Base-by-base conservation (phyloP, 78 protist species). In the Kipferlia bialata region DNA sequence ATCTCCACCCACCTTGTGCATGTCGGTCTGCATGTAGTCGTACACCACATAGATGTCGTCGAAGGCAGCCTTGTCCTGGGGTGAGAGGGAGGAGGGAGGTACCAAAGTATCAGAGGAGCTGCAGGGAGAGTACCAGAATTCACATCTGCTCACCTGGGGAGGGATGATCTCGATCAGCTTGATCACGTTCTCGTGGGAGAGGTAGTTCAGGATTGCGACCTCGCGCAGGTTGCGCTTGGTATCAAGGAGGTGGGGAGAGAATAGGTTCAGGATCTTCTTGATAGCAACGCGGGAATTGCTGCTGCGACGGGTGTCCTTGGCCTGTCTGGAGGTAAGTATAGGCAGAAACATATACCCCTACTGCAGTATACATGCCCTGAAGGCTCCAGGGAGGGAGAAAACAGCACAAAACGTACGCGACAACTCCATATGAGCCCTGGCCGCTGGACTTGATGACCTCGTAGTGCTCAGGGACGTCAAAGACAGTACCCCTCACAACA, bases 201-300 rank as follows among this genome's bases (percentile, higher is more conserved):
- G 78, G 45, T 84, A 85, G 28, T 66, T 41, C 29, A 87, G 76
- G 33, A 90, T 68, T 72, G 84, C 85, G 62, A 96, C 61, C 62
- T 96, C 99, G n/a, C 99, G 88, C 26, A 92, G 82, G 2, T 85
- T 79, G 2, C 98, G 80, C 80, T 87, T 91, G 2, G 84, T 79
- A 62, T 93, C 97, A 1, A 81, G 77, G 3, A 78, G 53, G 60
- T 91, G 82, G 2, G 82, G 86, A 64, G 10, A 5, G 10, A 93
- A 91, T 15, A 86, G 93, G 31, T 84, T 16, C 1, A 1, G 7
- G 18, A 92, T 82, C 73, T 84, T 88, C 79, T 95, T 95, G 65
- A 95, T 85, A 20, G 97, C 98, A 13, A 85, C 90, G 18, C n/a
- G n/a, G n/a, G n/a, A n/a, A n/a, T 65, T 59, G n/a, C 73, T 53